A percentile compares a stretch with the other conserved stretches of the same genome.
Evolutionary conservation across 2,329 filamentous ascomycete species (phyloP).

Genomic region (Lizonia empirigonia): DNA sequence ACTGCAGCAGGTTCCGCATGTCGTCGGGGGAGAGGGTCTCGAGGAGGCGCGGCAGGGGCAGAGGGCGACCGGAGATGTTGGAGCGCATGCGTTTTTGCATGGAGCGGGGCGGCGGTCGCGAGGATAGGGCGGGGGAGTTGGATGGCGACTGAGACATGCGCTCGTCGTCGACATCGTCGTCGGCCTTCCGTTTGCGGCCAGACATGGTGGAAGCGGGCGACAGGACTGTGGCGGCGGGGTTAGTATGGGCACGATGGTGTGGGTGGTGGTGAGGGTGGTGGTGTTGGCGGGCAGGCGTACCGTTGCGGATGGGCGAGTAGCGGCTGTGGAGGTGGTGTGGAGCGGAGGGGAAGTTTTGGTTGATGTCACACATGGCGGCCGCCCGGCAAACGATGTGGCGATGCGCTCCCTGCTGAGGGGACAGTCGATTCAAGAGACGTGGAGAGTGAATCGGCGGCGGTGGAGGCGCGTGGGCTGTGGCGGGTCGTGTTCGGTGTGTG

Average conservation of each 20-base stretch:
- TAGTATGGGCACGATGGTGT: slow-evolving; percentile 16
- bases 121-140: slow-evolving; percentile 76
- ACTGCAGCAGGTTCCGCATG: slow-evolving; percentile 83
- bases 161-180: slow-evolving; percentile 72
- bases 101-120: slow-evolving; percentile 65
- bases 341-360: slow-evolving; percentile 63
- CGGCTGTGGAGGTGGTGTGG: slow-evolving; percentile 66
- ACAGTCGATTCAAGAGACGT: slow-evolving; percentile 3
- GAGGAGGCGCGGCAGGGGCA: slow-evolving; percentile 77
- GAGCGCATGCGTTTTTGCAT: slow-evolving; percentile 67
- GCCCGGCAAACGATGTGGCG: slow-evolving; percentile 28
- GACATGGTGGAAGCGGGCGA: slow-evolving; percentile 52
- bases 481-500: slow-evolving; percentile 21
- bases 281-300: slow-evolving; percentile 51
- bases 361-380: slow-evolving; percentile 63
- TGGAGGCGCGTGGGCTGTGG: background rate
- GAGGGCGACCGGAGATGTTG: slow-evolving; percentile 70
- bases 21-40: slow-evolving; percentile 89
- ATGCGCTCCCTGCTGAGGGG: slow-evolving; percentile 20
- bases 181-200: slow-evolving; percentile 84
- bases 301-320: slow-evolving; percentile 64
- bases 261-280: slow-evolving; percentile 3
- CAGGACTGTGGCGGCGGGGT: slow-evolving; percentile 32
- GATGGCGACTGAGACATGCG: slow-evolving; percentile 91
- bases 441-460: slow-evolving; percentile 1